phyloP scores from a whole-genome alignment of 768 basidiomycete species.

The Rhodosporidiobolus odoratus region DNA sequence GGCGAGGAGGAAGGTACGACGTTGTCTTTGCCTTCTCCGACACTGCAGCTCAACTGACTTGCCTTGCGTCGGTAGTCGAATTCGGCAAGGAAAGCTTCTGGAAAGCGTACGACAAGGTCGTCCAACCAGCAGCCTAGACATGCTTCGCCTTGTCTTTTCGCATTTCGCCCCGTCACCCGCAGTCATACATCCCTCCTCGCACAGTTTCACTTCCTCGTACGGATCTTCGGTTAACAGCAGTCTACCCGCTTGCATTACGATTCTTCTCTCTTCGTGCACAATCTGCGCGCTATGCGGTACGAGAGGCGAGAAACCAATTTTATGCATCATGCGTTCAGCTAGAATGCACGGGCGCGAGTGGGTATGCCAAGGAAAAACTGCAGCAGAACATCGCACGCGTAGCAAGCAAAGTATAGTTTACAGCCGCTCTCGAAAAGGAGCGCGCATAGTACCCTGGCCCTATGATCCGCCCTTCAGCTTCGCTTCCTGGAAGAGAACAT shows the following conservation, averaged over 20 bases:
- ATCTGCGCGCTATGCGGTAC: too few species aligned
- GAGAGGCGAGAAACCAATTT: too few species aligned
- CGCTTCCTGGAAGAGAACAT: slow-evolving; percentile 36
- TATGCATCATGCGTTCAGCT: too few species aligned
- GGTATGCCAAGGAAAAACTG: too few species aligned
- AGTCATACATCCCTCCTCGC: neutral
- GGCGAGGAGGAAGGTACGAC: slow-evolving; percentile 35
- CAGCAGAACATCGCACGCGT: too few species aligned
- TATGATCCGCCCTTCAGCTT: slow-evolving; percentile 35
- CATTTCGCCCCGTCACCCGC: neutral
- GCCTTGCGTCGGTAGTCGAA: slow-evolving; percentile 4
- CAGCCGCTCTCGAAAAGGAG: too few species aligned
- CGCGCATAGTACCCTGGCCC: too few species aligned
- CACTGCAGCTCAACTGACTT: neutral
- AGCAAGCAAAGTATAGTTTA: too few species aligned
- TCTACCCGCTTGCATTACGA: slow-evolving; percentile 8
- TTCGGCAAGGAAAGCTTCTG: slow-evolving; percentile 18
- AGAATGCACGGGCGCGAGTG: too few species aligned
- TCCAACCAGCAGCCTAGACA: neutral
- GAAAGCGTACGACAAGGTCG: slow-evolving; percentile 21
- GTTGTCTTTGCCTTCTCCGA: neutral
- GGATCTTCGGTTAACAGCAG: neutral
- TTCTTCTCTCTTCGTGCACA: neutral
- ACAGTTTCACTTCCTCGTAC: neutral
- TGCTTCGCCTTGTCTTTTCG: neutral